Conservation (phyloP, 2,329 filamentous ascomycete genomes). For the Penicillium olsonii region DNA sequence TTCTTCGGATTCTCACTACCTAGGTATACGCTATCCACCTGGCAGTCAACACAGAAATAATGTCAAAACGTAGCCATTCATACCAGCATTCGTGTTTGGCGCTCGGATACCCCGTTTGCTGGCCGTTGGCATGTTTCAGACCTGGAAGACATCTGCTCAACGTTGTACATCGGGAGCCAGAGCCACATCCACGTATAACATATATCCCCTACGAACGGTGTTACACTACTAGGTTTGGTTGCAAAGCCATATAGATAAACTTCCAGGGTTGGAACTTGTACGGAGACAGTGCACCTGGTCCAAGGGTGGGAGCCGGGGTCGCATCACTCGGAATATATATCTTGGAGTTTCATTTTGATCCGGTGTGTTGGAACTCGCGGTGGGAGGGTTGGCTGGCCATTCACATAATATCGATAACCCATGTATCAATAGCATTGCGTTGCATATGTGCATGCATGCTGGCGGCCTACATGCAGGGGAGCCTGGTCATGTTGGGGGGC, state of each 20-base stretch:
- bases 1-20: too few species aligned
- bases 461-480: conserved; percentile 5
- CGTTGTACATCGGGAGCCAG: not conserved
- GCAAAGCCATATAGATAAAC: not conserved
- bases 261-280: not conserved
- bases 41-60: not conserved
- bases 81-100: not conserved
- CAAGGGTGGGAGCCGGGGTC: not conserved
- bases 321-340: not conserved
- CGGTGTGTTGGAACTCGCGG: not conserved
- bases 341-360: not conserved
- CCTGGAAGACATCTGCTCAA: not conserved
- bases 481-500: not conserved
- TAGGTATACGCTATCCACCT: too few species aligned
- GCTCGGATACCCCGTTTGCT: conserved; percentile 4
- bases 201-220: not conserved
- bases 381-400: not conserved
- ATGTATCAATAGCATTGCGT: not conserved
- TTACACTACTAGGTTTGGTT: not conserved
- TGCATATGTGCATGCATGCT: conserved; percentile 6
- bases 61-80: not conserved
- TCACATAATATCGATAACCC: not conserved
- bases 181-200: not conserved
- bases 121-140: conserved; percentile 9
- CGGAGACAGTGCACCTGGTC: not conserved